Evolutionary conservation across 2,329 filamentous ascomycete species (phyloP), one percentile per base, ranked within the genome.

Genomic region (Exophiala aquamarina): DNA sequence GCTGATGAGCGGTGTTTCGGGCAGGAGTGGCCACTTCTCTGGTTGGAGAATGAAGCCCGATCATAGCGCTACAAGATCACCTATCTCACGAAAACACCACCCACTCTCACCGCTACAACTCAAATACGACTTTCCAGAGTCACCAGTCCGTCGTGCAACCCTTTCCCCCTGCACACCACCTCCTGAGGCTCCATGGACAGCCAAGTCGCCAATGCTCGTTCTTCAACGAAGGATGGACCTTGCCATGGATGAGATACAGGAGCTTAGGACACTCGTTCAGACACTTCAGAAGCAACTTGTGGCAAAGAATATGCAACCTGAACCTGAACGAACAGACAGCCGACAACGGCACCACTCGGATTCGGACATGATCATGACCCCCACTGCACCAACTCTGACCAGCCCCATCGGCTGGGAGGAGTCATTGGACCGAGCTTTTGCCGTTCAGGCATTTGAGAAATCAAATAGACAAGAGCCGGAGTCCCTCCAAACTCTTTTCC

Each of bases 181-280:
- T n/a, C 51, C 54, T 2, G 51, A 54, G 19, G 54, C 54, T 7
- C 54, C 54, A 14, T 38, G 39, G 15, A 47, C 48, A 10, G 47
- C 48, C 3, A 54, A 50, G 37, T 47, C 51, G 15, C 54, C 54
- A 11, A 57, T 57, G 48, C 46, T 57, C 7, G 54, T 57, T 10
- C 36, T 57, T 11, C 54, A 57, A 36, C 54, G 53, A 40, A 37
- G 54, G 20, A 46, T 57, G 3, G 48, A 52, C 21, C 21, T 57
- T 20, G 54, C 51, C 5, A 54, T 57, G 48, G 47, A 50, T 34
- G 51, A 55, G 20, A 57, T 55, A 11, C 48, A 57, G 39, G 54
- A 57, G 36, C 38, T 54, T 11, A 52, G 54, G 29, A 44, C 42
- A 15, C 36, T 51, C 8, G 47, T 56, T 5, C 47, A 54, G 17